phyloP scores from a whole-genome alignment of 768 basidiomycete genomes.

The Porphyrellus cyaneotinctus region DNA sequence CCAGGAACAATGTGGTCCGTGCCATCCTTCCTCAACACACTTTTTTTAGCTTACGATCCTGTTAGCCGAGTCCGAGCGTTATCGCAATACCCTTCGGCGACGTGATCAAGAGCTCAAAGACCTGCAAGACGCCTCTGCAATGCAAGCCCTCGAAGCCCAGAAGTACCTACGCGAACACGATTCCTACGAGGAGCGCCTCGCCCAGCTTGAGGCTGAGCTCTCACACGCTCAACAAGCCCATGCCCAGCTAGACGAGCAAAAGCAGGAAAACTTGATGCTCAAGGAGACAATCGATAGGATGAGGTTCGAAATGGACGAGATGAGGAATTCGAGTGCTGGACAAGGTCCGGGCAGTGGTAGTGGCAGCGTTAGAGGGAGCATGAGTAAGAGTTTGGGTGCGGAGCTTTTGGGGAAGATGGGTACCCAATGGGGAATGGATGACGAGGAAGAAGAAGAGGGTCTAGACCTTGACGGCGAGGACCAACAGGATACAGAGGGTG shows the following conservation, averaged over 20 bases:
- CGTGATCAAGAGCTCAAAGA: constrained; percentile 72
- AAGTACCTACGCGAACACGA: constrained; percentile 69
- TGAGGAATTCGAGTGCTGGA: constrained; percentile 50
- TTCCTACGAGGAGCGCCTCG: constrained; percentile 66
- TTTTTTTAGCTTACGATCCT: neutral
- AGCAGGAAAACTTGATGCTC: constrained; percentile 87
- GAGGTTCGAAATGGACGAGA: constrained; percentile 91
- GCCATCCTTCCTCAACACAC: neutral
- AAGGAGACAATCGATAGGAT: constrained; percentile 97
- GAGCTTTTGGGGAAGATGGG: constrained; percentile 66
- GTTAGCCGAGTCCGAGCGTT: constrained; percentile 71
- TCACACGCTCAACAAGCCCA: constrained; percentile 65
- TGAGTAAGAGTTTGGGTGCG: constrained; percentile 74
- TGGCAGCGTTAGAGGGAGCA: constrained; percentile 49
- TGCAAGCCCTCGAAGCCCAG: constrained; percentile 61
- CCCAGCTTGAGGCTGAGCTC: constrained; percentile 69
- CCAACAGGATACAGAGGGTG: constrained; percentile 56
- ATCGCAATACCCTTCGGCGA: constrained; percentile 67
- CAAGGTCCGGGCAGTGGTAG: constrained; percentile 39
- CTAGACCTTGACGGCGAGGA: constrained; percentile 38
- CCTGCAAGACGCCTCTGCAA: constrained; percentile 52
- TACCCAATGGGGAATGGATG: constrained; percentile 39
- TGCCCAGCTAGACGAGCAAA: constrained; percentile 80
- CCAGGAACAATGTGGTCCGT: constrained; percentile 79
- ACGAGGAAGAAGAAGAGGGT: constrained; percentile 38